Evolutionary conservation across 2,329 filamentous ascomycete genomes (phyloP).

Genomic region (Thielaviopsis ethacetica): DNA sequence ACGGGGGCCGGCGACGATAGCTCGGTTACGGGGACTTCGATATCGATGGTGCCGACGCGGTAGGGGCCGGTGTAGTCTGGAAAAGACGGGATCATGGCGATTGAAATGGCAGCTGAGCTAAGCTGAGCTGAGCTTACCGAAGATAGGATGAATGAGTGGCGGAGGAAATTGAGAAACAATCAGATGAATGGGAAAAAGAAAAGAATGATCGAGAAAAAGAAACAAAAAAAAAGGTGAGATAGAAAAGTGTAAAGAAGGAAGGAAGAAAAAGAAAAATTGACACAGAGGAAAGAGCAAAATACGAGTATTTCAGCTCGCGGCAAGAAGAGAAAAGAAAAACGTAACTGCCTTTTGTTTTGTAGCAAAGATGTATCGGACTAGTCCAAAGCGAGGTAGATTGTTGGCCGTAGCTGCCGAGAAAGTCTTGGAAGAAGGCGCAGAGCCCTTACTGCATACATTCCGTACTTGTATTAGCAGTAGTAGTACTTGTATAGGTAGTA

Average conservation of each 20-base stretch:
- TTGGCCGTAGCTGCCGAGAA: background rate
- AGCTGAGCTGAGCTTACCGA: too few species aligned
- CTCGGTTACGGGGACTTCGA: conserved; percentile 57
- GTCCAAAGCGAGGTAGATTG: background rate
- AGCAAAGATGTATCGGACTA: background rate
- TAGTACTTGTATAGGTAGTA: too few species aligned
- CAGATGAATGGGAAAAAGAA: background rate
- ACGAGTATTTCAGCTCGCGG: too few species aligned
- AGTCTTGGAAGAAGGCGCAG: too few species aligned
- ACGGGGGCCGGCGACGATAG: conserved; percentile 36
- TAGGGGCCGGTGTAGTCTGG: conserved; percentile 62
- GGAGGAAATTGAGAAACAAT: background rate
- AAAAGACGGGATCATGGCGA: conserved; percentile 53
- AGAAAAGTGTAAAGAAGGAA: background rate
- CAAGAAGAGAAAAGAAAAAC: background rate
- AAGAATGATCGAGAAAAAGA: background rate
- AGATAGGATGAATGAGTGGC: background rate
- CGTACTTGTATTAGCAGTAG: too few species aligned
- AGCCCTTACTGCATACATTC: too few species aligned
- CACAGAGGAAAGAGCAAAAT: too few species aligned
- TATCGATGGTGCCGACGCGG: conserved; percentile 62
- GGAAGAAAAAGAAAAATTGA: background rate
- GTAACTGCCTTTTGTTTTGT: background rate
- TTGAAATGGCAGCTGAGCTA: background rate
- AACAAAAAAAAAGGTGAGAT: background rate